phyloP scores from a whole-genome alignment of 129 eudicot genomes.

The Chrysanthemum seticuspe region DNA sequence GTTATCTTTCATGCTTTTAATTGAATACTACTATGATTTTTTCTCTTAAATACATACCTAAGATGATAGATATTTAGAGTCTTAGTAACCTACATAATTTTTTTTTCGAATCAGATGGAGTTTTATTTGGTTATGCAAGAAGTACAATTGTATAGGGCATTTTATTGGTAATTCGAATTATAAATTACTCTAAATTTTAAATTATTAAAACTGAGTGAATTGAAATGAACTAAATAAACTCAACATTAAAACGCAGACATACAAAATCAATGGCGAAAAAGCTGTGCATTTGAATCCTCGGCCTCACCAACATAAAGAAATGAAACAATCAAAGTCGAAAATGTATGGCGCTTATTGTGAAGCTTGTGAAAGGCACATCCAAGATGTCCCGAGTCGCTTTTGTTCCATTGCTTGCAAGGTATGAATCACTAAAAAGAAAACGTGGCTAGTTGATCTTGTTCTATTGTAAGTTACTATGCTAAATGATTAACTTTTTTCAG shows the following conservation, averaged over 20 bases:
- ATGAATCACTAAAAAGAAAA: background rate
- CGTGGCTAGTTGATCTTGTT: background rate
- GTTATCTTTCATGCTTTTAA: background rate
- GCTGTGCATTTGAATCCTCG: conserved; percentile 79
- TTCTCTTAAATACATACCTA: too few species aligned
- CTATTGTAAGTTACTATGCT: background rate
- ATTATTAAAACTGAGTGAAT: background rate
- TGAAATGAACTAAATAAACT: background rate
- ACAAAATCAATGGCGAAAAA: conserved; percentile 74
- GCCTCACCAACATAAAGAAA: conserved; percentile 56
- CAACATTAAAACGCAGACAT: conserved; percentile 37
- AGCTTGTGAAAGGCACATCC: conserved; percentile 77
- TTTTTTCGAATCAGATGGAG: background rate
- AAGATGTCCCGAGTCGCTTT: conserved; percentile 65
- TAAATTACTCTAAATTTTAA: background rate
- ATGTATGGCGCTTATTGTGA: conserved; percentile 49
- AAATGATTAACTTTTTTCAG: conserved; percentile 14
- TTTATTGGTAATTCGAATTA: background rate
- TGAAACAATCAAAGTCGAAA: conserved; percentile 41
- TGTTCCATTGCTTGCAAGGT: conserved; percentile 87
- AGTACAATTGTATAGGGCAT: background rate
- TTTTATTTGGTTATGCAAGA: background rate
- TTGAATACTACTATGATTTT: too few species aligned
- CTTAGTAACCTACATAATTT: too few species aligned
- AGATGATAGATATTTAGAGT: background rate